Base-by-base conservation (phyloP, 331 rosid species). In the Cydonia oblonga region DNA sequence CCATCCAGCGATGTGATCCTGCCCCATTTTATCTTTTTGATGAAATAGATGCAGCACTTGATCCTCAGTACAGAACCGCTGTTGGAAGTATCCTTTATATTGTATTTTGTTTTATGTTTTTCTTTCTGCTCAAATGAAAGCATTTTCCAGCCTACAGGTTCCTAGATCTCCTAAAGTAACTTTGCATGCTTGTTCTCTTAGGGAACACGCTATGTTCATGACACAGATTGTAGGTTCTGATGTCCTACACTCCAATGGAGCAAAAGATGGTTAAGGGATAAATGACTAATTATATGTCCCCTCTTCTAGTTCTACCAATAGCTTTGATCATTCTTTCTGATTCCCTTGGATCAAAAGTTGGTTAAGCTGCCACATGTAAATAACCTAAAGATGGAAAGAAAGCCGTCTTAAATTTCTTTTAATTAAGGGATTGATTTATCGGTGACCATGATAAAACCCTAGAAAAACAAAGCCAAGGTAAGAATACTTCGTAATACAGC, bases 1-100 rank as follows among this genome's bases (percentile, higher is more conserved):
- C 98, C 71, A 91, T 93, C 72, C 98, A 93, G 83, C 90, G 96
- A 88, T 93, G 98, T 76, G 98, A 93, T 87, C 98, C 98, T 19
- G 98, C 98, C 28, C 98, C 98, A 15, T 93, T 93, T 82, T 93
- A 93, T 83, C 93, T 93, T 59, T 93, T 93, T 68, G 98, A 93
- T 74, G 98, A 93, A 86, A 93, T 93, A 52, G 98, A 93, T 74
- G 97, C 98, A 30, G 98, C 98, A 22, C 83, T 93, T 84, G 98
- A 93, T 85, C 98, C 98, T 61, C 98, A 91, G 73, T 91, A 93
- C 90, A 82, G 98, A 81, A 91, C 97, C 24, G 97, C 98, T 26
- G 98, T 93, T 42, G 98, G 98, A 75, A 89, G 98, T 91, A 93
- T 91, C 98, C 97, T 82, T 64, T 38, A 72, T 80, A 64, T 53